Evolutionary conservation across 306 rosid species (phyloP).

Genomic region (Lagenaria siceraria): DNA sequence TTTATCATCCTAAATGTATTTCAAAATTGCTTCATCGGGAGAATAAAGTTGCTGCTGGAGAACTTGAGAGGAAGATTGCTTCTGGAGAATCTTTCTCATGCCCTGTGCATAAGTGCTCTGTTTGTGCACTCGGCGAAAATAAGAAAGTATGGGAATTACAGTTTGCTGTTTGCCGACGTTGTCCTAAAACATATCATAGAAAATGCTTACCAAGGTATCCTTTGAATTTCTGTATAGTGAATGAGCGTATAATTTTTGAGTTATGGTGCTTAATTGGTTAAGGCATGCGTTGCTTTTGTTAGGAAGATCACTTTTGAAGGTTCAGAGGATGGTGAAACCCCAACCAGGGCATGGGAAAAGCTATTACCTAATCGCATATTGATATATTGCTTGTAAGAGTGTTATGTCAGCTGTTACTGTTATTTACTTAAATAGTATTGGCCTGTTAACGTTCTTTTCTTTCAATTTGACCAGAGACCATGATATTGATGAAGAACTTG

Average conservation of each 20-base stretch:
- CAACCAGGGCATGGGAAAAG: conserved; percentile 65
- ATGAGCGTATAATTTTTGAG: neutral
- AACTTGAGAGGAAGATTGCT: conserved; percentile 42
- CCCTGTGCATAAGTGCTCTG: conserved; percentile 67
- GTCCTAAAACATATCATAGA: conserved; percentile 80
- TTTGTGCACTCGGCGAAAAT: conserved; percentile 70
- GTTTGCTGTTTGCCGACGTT: conserved; percentile 93
- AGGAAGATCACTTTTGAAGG: conserved; percentile 53
- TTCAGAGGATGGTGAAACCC: conserved; percentile 23
- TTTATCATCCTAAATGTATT: conserved; percentile 78
- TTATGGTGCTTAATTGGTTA: conserved; percentile 8
- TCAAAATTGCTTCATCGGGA: conserved; percentile 36
- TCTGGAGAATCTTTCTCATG: conserved; percentile 66
- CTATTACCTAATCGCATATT: conserved; percentile 74
- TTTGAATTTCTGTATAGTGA: neutral
- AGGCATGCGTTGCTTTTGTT: conserved; percentile 30
- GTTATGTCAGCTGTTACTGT: neutral
- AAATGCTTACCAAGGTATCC: conserved; percentile 83
- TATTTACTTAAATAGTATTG: conserved; percentile 13
- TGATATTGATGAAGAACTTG: conserved; percentile 47
- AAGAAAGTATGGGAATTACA: conserved; percentile 38
- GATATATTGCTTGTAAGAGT: conserved; percentile 83
- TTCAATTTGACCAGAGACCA: conserved; percentile 47
- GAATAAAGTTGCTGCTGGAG: conserved; percentile 35
- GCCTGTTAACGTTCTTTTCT: conserved; percentile 8